A percentile compares a stretch with the other conserved stretches of the same genome.
phyloP scores from a whole-genome alignment of 768 basidiomycete genomes.

The Leucocoprinus sp. region DNA sequence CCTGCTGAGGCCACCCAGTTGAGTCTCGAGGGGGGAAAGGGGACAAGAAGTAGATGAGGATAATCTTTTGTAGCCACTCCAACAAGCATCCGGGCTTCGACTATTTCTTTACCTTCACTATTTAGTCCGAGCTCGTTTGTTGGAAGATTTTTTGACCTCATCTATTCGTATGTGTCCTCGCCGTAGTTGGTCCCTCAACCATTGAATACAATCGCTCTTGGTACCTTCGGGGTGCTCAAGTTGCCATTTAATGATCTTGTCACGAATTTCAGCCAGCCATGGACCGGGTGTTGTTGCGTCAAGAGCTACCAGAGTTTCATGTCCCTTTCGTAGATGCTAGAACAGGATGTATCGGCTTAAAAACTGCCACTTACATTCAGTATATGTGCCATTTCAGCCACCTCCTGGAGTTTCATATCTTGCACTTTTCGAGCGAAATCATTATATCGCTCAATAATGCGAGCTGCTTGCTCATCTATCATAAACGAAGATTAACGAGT shows the following conservation, averaged over 20 bases:
- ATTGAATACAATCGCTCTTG: constrained; percentile 58
- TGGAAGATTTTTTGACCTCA: constrained; percentile 21
- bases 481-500: neutral
- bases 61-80: too few species aligned
- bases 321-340: too few species aligned
- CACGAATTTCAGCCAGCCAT: constrained; percentile 58
- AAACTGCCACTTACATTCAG: constrained; percentile 55
- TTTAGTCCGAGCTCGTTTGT: constrained; percentile 33
- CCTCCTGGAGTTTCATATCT: constrained; percentile 48
- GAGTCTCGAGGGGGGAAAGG: neutral
- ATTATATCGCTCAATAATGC: constrained; percentile 58
- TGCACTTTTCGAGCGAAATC: constrained; percentile 50
- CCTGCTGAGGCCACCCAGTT: neutral
- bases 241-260: constrained; percentile 79
- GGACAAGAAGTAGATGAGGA: too few species aligned
- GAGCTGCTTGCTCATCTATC: constrained; percentile 35
- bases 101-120: constrained; percentile 6
- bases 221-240: constrained; percentile 63
- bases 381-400: constrained; percentile 63
- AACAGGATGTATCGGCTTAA: neutral
- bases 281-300: constrained; percentile 52
- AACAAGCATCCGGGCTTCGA: too few species aligned
- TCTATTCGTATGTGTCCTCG: constrained; percentile 29
- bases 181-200: constrained; percentile 52
- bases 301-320: constrained; percentile 48